Evolutionary conservation across 78 protist genomes (phyloP).

Genomic region (Dictyostelium discoideum): DNA sequence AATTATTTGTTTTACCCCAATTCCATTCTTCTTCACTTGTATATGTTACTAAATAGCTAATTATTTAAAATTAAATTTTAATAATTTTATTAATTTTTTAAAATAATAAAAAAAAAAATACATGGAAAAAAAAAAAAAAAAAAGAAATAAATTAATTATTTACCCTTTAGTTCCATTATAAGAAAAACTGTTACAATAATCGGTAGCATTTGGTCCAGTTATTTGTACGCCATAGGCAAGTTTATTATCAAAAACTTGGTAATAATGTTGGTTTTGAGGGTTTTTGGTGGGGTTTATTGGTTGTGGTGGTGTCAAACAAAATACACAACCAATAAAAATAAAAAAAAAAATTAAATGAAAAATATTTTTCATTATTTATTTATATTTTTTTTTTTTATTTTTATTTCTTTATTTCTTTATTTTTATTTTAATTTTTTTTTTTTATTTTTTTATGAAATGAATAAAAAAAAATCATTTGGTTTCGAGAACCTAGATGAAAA

Average conservation of each 20-base stretch:
- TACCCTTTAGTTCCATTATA: neutral
- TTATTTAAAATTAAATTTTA: neutral
- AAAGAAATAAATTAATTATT: too few species aligned
- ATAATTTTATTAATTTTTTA: too few species aligned
- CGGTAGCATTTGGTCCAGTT: neutral
- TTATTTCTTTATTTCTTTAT: too few species aligned
- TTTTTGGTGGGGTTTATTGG: neutral
- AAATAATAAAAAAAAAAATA: too few species aligned
- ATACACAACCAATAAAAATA: neutral
- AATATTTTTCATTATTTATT: neutral
- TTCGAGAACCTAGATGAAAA: too few species aligned
- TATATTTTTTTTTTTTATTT: too few species aligned
- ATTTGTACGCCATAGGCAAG: neutral
- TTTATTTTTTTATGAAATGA: too few species aligned
- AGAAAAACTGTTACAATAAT: neutral
- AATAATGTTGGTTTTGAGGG: neutral
- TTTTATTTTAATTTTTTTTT: too few species aligned
- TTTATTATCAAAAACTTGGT: neutral
- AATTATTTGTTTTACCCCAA: neutral
- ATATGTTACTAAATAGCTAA: conserved; percentile 19
- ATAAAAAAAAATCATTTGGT: too few species aligned
- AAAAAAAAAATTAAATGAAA: neutral
- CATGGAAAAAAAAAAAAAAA: too few species aligned
- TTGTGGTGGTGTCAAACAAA: neutral
- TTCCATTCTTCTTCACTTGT: conserved; percentile 19